phyloP scores from a whole-genome alignment of 208 protist genomes.

The Leptomonas pyrrhocoris region DNA sequence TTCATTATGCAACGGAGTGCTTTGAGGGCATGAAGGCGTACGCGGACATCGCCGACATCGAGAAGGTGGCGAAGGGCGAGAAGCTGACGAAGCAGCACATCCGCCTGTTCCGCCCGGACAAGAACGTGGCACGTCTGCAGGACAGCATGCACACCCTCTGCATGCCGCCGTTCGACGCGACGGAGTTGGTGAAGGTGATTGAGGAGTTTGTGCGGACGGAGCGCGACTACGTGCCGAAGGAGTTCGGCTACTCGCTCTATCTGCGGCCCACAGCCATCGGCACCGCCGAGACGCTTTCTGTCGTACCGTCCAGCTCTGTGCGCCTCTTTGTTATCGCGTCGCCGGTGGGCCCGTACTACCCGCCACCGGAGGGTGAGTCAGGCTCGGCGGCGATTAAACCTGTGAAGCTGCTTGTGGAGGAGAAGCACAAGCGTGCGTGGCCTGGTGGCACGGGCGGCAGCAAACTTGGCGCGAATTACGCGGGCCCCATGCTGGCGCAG shows the following conservation, averaged over 20 bases:
- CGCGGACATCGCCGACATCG: conserved; percentile 76
- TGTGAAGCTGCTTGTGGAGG: conserved; percentile 92
- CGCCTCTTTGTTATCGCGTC: conserved; percentile 95
- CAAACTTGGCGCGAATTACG: conserved; percentile 96
- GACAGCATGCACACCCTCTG: conserved; percentile 85
- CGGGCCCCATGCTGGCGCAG: conserved; percentile 87
- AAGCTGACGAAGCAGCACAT: conserved; percentile 42
- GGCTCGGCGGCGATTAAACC: conserved; percentile 75
- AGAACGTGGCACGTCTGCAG: conserved; percentile 94
- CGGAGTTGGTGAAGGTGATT: conserved; percentile 91
- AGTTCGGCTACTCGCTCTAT: conserved; percentile 97
- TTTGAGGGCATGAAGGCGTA: conserved; percentile 99
- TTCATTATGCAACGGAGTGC: conserved; percentile 96
- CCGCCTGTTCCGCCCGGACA: conserved; percentile 96
- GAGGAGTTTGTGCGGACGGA: conserved; percentile 95
- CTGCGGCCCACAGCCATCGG: conserved; percentile 97
- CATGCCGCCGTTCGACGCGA: conserved; percentile 92
- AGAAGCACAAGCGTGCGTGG: conserved; percentile 92
- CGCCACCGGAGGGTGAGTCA: conserved; percentile 28
- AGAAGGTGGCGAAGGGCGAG: conserved; percentile 42
- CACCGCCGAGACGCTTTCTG: conserved; percentile 78
- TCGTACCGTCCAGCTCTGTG: conserved; percentile 52
- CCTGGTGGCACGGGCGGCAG: conserved; percentile 93
- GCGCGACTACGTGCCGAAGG: conserved; percentile 90
- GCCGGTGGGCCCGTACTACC: conserved; percentile 98